Base-by-base conservation (phyloP, 116 monocot genomes). In the Phalaenopsis hybrid region DNA sequence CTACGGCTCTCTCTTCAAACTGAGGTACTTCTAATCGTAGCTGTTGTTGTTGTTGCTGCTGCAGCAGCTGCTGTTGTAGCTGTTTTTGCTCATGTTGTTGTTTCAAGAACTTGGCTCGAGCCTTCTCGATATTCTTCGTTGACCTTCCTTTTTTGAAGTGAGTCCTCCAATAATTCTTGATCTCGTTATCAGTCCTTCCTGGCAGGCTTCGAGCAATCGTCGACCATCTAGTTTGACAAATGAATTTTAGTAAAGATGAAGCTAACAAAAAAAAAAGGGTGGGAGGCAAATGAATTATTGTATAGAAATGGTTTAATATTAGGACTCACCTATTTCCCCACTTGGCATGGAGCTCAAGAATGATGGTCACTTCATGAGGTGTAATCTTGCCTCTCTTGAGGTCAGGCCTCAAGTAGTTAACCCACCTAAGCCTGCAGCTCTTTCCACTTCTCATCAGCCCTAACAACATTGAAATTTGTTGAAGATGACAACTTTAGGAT, bases 361-460 rank as follows among this genome's bases (percentile, higher is more conserved):
- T 87, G 82, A 87, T 85, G 77, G 67, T 82, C 75, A 91, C 93
- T 77, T 93, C 93, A 45, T 91, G 82, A 18, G 93, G 89, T 6
- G 93, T 91, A 28, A 93, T 93, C 79, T 87, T 87, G 12, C 91
- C 93, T 78, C 86, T 84, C 83, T 91, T 93, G 55, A 91, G 93
- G 69, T 92, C 93, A 63, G 96, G 96, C 70, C 90, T 85, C 81
- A 96, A 79, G 81, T 96, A 96, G 77, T 96, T 96, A 57, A 93
- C 93, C 96, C 96, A 96, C 68, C 96, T 83, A 57, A 96, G 84
- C 79, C 96, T 89, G 72, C 96, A 96, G 57, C 96, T 96, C 89
- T 96, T 96, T 43, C 96, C 96, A 75, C 87, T 92, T 79, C 96
- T 90, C 77, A 86, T 93, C 55, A 96, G 78, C 8, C 94, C 96